A percentile compares a stretch with the other conserved stretches of the same genome.
Evolutionary conservation across 163 green algal genomes (phyloP).

Genomic region (Trebouxia gelatinosa): DNA sequence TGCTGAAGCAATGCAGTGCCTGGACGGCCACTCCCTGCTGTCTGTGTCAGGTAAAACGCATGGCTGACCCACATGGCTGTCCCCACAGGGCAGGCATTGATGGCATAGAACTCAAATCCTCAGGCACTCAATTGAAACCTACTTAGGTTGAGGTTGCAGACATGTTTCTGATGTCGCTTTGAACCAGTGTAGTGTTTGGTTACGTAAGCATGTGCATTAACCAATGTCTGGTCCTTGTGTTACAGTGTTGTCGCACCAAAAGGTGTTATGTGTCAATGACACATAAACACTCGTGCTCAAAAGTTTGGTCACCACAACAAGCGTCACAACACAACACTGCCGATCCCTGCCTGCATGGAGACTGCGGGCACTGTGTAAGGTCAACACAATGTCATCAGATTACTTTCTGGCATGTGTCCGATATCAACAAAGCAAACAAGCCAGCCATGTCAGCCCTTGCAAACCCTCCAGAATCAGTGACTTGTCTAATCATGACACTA

Average conservation of each 20-base stretch:
- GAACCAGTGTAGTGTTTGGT: not conserved
- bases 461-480: not conserved
- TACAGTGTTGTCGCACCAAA: too few relatives aligned
- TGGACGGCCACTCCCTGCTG: slow-evolving; percentile 63
- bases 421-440: not conserved
- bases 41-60: slow-evolving; percentile 51
- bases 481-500: not conserved
- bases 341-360: too few relatives aligned
- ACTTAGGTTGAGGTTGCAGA: too few relatives aligned
- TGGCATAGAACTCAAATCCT: not conserved
- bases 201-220: not conserved
- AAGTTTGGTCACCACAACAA: too few relatives aligned
- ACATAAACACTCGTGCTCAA: too few relatives aligned
- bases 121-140: too few relatives aligned
- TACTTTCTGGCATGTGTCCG: not conserved
- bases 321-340: too few relatives aligned
- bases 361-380: too few relatives aligned
- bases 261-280: too few relatives aligned
- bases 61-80: too few relatives aligned
- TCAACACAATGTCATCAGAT: too few relatives aligned
- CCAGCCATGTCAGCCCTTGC: not conserved
- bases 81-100: not conserved
- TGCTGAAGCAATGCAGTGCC: slow-evolving; percentile 54
- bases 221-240: too few relatives aligned
- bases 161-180: not conserved